Conservation (phyloP, 2,329 filamentous ascomycete species). For the Fusarium sp. region DNA sequence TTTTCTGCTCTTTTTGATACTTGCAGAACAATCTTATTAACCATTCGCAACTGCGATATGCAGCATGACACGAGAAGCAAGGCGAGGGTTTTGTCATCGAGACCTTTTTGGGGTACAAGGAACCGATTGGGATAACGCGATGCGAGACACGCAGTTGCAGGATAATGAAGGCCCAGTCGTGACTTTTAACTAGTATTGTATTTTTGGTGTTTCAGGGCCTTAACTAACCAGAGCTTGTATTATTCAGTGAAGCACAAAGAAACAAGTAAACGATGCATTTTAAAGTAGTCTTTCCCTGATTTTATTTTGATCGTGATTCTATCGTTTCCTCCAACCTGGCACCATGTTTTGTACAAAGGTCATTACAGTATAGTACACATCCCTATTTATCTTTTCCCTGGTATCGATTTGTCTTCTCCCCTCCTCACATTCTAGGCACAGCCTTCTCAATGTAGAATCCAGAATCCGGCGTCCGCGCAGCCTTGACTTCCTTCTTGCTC, state of each 20-base stretch:
- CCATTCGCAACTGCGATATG: neutral
- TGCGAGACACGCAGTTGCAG: conserved; percentile 32
- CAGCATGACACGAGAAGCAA: neutral
- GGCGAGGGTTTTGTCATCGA: neutral
- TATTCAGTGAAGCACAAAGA: neutral
- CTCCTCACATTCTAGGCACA: conserved; percentile 45
- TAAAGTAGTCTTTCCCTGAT: conserved; percentile 9
- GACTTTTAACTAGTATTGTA: conserved; percentile 20
- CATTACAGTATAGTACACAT: conserved; percentile 52
- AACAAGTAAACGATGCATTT: neutral
- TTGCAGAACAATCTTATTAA: neutral
- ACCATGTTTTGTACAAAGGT: conserved; percentile 44
- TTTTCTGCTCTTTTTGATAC: neutral
- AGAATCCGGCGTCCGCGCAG: conserved; percentile 77
- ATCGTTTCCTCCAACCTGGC: conserved; percentile 10
- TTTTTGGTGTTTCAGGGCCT: conserved; percentile 10
- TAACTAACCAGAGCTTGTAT: conserved; percentile 2
- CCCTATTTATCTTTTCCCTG: conserved; percentile 6
- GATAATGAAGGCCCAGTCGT: conserved; percentile 35
- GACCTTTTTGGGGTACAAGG: conserved; percentile 15
- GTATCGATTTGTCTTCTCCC: neutral
- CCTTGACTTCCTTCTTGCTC: conserved; percentile 76
- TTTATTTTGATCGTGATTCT: conserved; percentile 25
- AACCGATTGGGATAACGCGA: conserved; percentile 21
- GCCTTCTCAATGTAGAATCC: conserved; percentile 84